Percentiles rank a stretch among this genome's conserved stretches.
Conservation (phyloP, 768 basidiomycete genomes). For the Nevesoporus exiguus region DNA sequence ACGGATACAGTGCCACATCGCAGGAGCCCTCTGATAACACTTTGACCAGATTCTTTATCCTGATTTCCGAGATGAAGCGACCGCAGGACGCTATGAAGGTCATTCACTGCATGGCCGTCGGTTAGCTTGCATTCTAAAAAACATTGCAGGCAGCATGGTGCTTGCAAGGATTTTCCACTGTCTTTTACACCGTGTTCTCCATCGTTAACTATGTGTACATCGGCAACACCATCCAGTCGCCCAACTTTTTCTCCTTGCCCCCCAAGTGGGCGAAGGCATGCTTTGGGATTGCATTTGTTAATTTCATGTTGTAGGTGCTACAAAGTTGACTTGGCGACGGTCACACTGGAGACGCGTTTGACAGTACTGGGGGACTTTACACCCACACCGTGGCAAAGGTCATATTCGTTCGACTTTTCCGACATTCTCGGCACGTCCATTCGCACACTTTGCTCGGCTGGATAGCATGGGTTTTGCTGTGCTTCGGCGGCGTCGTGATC, state of each 20-base stretch:
- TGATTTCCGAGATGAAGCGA: slow-evolving; percentile 54
- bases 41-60: slow-evolving; percentile 46
- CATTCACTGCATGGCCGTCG: slow-evolving; percentile 16
- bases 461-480: slow-evolving; percentile 44
- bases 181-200: slow-evolving; percentile 48
- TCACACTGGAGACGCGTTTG: background rate
- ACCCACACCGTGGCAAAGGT: slow-evolving; percentile 53
- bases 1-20: background rate
- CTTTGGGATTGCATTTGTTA: slow-evolving; percentile 44
- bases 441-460: slow-evolving; percentile 50
- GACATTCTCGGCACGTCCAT: slow-evolving; percentile 46
- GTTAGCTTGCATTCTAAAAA: background rate
- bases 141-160: slow-evolving; percentile 41
- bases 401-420: slow-evolving; percentile 47
- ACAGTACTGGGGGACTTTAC: slow-evolving; percentile 44
- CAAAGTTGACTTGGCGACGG: background rate
- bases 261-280: slow-evolving; percentile 46
- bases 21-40: slow-evolving; percentile 1
- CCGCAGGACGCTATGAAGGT: slow-evolving; percentile 59
- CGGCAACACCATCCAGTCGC: slow-evolving; percentile 31
- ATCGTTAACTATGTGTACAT: slow-evolving; percentile 45
- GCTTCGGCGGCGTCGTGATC: slow-evolving; percentile 32
- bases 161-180: slow-evolving; percentile 50
- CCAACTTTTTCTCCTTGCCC: slow-evolving; percentile 6
- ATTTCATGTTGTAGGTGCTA: slow-evolving; percentile 33